Evolutionary conservation across 2,329 filamentous ascomycete species (phyloP), one percentile per base, ranked within the genome.

Genomic region (Fusarium kyushuense): DNA sequence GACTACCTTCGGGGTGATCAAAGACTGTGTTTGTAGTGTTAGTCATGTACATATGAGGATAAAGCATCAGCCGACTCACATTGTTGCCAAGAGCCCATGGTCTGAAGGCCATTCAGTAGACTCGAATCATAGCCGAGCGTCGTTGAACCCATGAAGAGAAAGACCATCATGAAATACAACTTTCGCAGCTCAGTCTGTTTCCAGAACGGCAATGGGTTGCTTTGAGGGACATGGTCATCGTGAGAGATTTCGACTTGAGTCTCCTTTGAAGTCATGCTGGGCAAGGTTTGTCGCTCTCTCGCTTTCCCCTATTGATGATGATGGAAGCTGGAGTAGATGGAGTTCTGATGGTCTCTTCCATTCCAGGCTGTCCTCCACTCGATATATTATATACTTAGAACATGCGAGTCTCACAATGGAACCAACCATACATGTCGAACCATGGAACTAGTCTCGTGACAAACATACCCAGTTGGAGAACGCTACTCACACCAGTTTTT

Each of bases 81-180:
- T 0, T 32, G 30, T 12, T 71, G 69, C 71, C 71, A 73, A 1
- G 62, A 49, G 0, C 71, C 58, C 71, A 73, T 73, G 0, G 71
- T 73, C 17, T 73, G 71, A 1, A 72, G 42, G 0, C 69, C 71
- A 1, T 73, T 73, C 1, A 73, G 47, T 0, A 73, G 23, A n/a
- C 62, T 70, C 0, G 60, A 62, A 14, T 73, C 71, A 11, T 72
- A 73, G 0, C 71, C 71, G 0, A 72, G 65, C 0, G 71, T 73
- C 5, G 71, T 73, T 12, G 71, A 73, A 1, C 71, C 71, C 43
- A 73, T 40, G 35, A 73, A 73, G 6, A 73, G 58, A 19, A 73
- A 73, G 0, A 63, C 21, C 71, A 73, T 73, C 51, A 73, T 72
- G 6, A 55, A 35, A 35, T 73, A 73, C 2, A 73, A 21, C 46